Evolutionary conservation across 768 basidiomycete species (phyloP).

Genomic region (Gyrodon lividus): DNA sequence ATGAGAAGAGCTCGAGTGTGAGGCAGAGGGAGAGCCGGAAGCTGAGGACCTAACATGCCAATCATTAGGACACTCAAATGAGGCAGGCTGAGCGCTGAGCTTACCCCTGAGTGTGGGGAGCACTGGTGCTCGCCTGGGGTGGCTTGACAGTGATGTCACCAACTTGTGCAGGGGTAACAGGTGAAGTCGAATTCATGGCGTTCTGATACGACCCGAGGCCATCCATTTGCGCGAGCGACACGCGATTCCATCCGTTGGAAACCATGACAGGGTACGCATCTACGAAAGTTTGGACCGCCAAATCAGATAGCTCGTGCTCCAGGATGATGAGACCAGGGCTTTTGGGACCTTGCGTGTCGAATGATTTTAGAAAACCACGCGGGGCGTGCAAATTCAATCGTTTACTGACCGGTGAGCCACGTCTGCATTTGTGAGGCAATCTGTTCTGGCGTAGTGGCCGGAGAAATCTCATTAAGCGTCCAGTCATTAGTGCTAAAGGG

Average conservation of each 20-base stretch:
- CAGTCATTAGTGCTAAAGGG: constrained; percentile 69
- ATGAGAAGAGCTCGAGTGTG: constrained; percentile 12
- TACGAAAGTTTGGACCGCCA: constrained; percentile 66
- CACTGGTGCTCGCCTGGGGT: constrained; percentile 13
- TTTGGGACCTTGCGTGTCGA: constrained; percentile 51
- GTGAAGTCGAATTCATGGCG: constrained; percentile 33
- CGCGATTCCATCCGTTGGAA: constrained; percentile 68
- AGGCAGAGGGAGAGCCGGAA: neutral
- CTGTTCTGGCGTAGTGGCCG: constrained; percentile 42
- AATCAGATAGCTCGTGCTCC: constrained; percentile 75
- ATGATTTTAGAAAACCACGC: neutral
- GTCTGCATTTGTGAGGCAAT: constrained; percentile 50
- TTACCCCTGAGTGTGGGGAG: constrained; percentile 5
- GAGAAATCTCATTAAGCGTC: constrained; percentile 46
- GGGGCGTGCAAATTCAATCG: neutral
- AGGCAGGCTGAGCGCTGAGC: neutral
- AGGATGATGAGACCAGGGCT: constrained; percentile 77
- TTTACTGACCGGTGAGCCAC: constrained; percentile 53
- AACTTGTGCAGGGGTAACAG: constrained; percentile 22
- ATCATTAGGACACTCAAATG: neutral
- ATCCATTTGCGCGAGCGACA: constrained; percentile 49
- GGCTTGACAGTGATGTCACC: constrained; percentile 17
- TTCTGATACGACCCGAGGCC: constrained; percentile 48
- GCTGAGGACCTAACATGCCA: constrained; percentile 7
- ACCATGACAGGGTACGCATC: constrained; percentile 60